These are phyloP conservation scores for Sisymbrium altissimum DNA, from an alignment of 345 rosid species.

Conservation along the genomic window DNA sequence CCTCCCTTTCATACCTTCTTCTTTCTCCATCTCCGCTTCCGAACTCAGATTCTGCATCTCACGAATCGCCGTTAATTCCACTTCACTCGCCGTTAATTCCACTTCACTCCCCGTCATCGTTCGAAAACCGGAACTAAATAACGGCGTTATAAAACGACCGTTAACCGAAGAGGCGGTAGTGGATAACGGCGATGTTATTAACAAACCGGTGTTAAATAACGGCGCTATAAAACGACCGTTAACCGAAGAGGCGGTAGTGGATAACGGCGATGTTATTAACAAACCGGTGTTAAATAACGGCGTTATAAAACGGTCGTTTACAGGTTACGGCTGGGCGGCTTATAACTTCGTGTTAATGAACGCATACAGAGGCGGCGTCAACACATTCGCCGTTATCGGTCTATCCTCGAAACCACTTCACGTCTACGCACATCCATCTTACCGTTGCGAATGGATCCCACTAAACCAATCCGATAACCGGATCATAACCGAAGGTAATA, in stretches of 20 bases:
- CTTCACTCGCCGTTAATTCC: constrained; percentile 32
- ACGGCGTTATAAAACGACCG: constrained; percentile 36
- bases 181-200: constrained; percentile 44
- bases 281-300: constrained; percentile 37
- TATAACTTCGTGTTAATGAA: constrained; percentile 81
- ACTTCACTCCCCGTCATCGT: constrained; percentile 26
- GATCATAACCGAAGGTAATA: constrained; percentile 40
- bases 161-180: constrained; percentile 29
- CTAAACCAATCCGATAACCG: constrained; percentile 26
- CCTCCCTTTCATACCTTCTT: constrained; percentile 70
- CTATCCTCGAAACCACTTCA: constrained; percentile 85
- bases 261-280: constrained; percentile 46
- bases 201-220: constrained; percentile 28
- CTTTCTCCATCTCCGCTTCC: constrained; percentile 63
- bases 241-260: constrained; percentile 28
- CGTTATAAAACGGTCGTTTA: constrained; percentile 55
- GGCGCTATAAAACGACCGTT: constrained; percentile 37
- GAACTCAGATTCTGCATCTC: constrained; percentile 82
- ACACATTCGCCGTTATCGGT: constrained; percentile 70
- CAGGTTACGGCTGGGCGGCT: constrained; percentile 72
- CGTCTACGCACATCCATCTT: constrained; percentile 58
- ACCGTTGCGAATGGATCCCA: constrained; percentile 72
- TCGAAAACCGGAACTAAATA: constrained; percentile 21
- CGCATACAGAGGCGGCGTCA: constrained; percentile 74
- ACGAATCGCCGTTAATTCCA: constrained; percentile 40